Evolutionary conservation across 176 grass and related monocot genomes (phyloP), one percentile per base, ranked within the genome.

Genomic region (Chloris gayana): DNA sequence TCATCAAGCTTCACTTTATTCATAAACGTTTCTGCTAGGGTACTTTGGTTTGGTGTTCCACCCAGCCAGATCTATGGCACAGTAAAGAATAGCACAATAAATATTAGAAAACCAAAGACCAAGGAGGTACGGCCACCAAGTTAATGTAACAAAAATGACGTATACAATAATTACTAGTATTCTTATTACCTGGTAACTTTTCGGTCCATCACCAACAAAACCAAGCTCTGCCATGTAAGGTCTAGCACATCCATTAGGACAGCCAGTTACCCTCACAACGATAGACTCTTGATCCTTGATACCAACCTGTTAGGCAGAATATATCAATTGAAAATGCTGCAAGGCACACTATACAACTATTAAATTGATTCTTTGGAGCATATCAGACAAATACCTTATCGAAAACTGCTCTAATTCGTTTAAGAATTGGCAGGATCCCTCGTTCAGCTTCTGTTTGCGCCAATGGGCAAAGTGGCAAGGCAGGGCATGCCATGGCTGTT

Each of bases 141-240:
- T 4, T 3, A 59, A 78, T 46, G 18, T 54, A 82, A 45, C 19
- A 18, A 4, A 54, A 61, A 63, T 3, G 18, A 56, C 54, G 45
- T 30, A n/a, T 15, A 69, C 14, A 21, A 72, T 54, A 68, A n/a
- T 33, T 45, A 58, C 18, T 66, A n/a, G n/a, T n/a, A 35, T 8
- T 39, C 15, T 45, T 70, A 24, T 47, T 89, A 99, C 96, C 92
- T 99, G 96, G 76, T 99, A 99, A 61, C 92, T 93, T 73, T 99
- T 99, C 22, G 96, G 96, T 24, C 96, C 96, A 89, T 99, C 96
- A 76, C 96, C 96, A 60, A 99, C 96, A 47, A 99, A 86, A 77
- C 96, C 96, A 88, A 99, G 86, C 82, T 99, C 96, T 22, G 96
- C 92, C 96, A 99, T 99, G 17, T 99, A 99, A 49, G 96, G 92